Base-by-base conservation (phyloP, 2,329 filamentous ascomycete genomes). In the Tolypocladium paradoxum region DNA sequence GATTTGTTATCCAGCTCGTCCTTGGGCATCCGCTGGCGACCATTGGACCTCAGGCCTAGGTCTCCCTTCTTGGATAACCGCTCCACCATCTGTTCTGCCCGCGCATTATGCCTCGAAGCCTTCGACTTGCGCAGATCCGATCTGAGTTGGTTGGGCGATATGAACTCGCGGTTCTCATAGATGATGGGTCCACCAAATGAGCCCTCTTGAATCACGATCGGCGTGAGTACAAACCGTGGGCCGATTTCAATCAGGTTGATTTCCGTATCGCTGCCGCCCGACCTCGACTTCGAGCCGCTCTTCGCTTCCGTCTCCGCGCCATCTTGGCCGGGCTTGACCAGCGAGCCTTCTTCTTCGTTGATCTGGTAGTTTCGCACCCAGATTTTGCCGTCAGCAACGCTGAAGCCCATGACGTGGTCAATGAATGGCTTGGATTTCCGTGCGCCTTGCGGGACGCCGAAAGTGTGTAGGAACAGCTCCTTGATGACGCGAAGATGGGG, bases 301-400 rank as follows among this genome's bases (percentile, higher is more conserved):
- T 68, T 67, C 37, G 60, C 69, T 31, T 73, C 18, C 34, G 43
- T 71, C 52, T 76, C 75, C 55, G 76, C 75, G 35, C 68, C 71
- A 7, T 72, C 72, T 14, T 70, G 69, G 5, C 61, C 70, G 2
- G 60, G 60, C 45, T 73, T 72, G 4, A 64, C 58, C 60, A 78
- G 74, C 40, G 77, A 73, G n/a, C 76, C 71, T 64, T 93, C 89
- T 0, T 86, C 84, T 70, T 96, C 91, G 61, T 81, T 85, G 67
- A 97, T 87, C 71, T 99, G 90, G 72, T 96, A 99, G 65, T 92
- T 90, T 51, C 93, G 83, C 54, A 96, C 84, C 91, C 92, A 99
- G 64, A 99, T 88, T 74, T 95, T 96, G 64, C 88, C 90, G 65
- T 96, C 92, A 4, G 88, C 88, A 34, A 95, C 76, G 54, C 87